Percentiles rank a stretch among this genome's conserved stretches.
These are phyloP conservation scores for Drechslerella coelobrocha DNA, from an alignment of 2,329 filamentous ascomycete species.

Conservation along the genomic window DNA sequence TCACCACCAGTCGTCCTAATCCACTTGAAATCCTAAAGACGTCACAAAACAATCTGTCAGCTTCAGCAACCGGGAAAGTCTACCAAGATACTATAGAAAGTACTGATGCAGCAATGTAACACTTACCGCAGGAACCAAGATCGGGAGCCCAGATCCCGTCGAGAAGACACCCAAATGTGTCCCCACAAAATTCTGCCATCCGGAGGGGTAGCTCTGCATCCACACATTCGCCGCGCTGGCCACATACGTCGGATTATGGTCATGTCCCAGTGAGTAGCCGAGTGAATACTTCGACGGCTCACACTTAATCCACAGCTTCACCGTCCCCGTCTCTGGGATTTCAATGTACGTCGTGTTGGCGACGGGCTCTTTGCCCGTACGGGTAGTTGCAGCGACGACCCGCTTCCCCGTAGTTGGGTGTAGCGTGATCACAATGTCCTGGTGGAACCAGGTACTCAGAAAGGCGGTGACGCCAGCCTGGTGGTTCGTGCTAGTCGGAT, in stretches of 20 bases:
- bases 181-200: slow-evolving; percentile 53
- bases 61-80: not conserved
- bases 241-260: slow-evolving; percentile 49
- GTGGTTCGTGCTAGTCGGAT: slow-evolving; percentile 48
- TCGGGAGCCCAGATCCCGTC: slow-evolving; percentile 45
- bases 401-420: slow-evolving; percentile 50
- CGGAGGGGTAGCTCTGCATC: slow-evolving; percentile 49
- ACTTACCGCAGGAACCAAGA: slow-evolving; percentile 51
- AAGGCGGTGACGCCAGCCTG: slow-evolving; percentile 50
- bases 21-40: slow-evolving; percentile 51
- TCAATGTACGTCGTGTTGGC: slow-evolving; percentile 48
- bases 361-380: slow-evolving; percentile 42
- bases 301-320: slow-evolving; percentile 51
- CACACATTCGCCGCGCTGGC: slow-evolving; percentile 47
- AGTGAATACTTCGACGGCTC: slow-evolving; percentile 51
- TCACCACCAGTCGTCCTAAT: slow-evolving; percentile 46
- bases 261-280: slow-evolving; percentile 44
- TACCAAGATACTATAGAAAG: not conserved
- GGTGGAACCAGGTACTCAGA: slow-evolving; percentile 49
- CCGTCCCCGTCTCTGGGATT: slow-evolving; percentile 44
- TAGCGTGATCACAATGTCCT: slow-evolving; percentile 51
- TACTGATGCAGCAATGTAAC: not conserved
- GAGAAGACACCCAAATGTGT: slow-evolving; percentile 52
- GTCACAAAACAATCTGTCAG: not conserved
- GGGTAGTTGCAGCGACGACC: slow-evolving; percentile 43